phyloP scores from a whole-genome alignment of 345 rosid species.

The Noccaea bulbosa region DNA sequence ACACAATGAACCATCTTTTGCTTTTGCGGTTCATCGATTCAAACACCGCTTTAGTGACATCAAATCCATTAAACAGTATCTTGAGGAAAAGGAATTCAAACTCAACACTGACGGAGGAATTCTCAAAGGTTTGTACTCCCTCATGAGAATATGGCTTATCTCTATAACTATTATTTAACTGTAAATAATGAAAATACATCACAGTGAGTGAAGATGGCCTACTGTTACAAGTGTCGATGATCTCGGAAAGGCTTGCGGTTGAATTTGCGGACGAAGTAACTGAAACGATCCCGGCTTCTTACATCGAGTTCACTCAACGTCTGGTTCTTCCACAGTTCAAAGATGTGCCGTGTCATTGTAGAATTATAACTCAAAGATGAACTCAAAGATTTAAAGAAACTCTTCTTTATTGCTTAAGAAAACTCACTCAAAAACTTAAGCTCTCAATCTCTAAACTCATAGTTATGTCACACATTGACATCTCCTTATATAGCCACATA shows the following conservation, averaged over 20 bases:
- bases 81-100: conserved; percentile 66
- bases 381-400: too few relatives aligned
- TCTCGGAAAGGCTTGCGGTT: conserved; percentile 66
- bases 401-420: too few relatives aligned
- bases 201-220: conserved; percentile 87
- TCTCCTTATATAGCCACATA: too few relatives aligned
- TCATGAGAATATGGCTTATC: neutral
- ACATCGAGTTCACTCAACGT: conserved; percentile 88
- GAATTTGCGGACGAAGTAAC: conserved; percentile 64
- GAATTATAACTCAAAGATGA: too few relatives aligned
- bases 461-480: too few relatives aligned
- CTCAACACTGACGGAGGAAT: conserved; percentile 83
- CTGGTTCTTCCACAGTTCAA: conserved; percentile 67
- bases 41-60: conserved; percentile 65
- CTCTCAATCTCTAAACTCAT: too few relatives aligned
- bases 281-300: conserved; percentile 70
- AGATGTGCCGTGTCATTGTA: conserved; percentile 52
- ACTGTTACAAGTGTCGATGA: conserved; percentile 77
- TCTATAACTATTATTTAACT: neutral
- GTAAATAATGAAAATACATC: neutral
- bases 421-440: too few relatives aligned
- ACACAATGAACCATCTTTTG: conserved; percentile 86
- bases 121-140: conserved; percentile 63
- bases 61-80: conserved; percentile 55
- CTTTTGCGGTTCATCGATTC: conserved; percentile 73